Evolutionary conservation across 2,329 filamentous ascomycete genomes (phyloP).

Genomic region (Aspergillus eucalypticola): DNA sequence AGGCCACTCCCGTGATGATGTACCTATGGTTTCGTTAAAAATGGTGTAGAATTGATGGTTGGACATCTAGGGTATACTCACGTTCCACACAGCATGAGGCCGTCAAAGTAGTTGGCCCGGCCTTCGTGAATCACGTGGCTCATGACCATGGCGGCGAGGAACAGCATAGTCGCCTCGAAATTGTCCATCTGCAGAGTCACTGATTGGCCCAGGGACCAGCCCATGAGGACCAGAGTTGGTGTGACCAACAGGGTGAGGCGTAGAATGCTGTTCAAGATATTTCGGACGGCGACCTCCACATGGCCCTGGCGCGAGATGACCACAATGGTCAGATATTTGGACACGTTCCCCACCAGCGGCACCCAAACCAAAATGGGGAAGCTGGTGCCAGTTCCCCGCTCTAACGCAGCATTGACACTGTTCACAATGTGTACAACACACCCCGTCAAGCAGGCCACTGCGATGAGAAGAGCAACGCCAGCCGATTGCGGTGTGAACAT

Average conservation of each 20-base stretch:
- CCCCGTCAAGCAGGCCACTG: conserved; percentile 4
- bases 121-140: conserved; percentile 24
- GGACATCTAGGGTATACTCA: conserved; percentile 7
- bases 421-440: conserved; percentile 15
- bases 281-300: conserved; percentile 18
- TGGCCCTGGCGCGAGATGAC: conserved; percentile 9
- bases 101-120: conserved; percentile 24
- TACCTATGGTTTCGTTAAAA: conserved; percentile 12
- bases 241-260: conserved; percentile 20
- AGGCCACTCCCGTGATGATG: conserved; percentile 17
- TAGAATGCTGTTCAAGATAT: conserved; percentile 18
- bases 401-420: conserved; percentile 6
- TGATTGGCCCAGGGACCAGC: conserved; percentile 15
- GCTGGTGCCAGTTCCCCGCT: conserved; percentile 9
- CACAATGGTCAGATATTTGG: conserved; percentile 17
- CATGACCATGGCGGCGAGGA: conserved; percentile 23
- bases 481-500: neutral
- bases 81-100: conserved; percentile 24
- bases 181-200: conserved; percentile 19
- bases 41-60: too few relatives aligned
- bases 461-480: neutral
- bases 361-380: conserved; percentile 14
- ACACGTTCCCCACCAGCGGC: conserved; percentile 19
- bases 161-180: conserved; percentile 22
- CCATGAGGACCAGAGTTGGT: conserved; percentile 16